Percentiles rank a stretch among this genome's conserved stretches.
Evolutionary conservation across 164 flowering plant species (phyloP).

Genomic region (Vitis amurensis): DNA sequence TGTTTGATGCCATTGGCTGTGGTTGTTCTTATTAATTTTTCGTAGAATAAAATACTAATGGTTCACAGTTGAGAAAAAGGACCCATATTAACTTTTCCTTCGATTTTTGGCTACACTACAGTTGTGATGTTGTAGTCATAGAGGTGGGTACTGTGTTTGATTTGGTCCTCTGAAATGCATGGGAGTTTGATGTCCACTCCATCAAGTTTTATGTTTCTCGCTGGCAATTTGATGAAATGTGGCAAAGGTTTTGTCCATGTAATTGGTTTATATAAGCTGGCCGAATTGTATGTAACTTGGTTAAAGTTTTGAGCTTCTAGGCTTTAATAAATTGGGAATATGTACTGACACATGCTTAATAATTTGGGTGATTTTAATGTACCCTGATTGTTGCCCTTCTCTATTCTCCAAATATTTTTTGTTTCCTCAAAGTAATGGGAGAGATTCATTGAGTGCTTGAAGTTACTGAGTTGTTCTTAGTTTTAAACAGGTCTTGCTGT

Average conservation of each 20-base stretch:
- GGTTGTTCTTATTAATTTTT: neutral
- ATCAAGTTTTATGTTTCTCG: too few species aligned
- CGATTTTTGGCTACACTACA: neutral
- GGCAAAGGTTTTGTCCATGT: neutral
- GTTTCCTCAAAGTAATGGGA: too few species aligned
- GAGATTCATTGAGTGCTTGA: too few species aligned
- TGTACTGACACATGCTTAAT: neutral
- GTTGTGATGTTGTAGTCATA: neutral
- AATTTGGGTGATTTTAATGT: neutral
- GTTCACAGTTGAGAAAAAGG: neutral
- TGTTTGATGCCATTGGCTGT: neutral
- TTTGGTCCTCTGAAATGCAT: neutral
- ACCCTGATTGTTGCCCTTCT: too few species aligned
- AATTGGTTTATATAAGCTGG: too few species aligned
- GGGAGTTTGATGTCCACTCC: too few species aligned
- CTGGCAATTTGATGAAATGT: too few species aligned
- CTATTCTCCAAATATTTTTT: too few species aligned
- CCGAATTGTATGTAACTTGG: too few species aligned
- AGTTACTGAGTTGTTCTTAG: neutral
- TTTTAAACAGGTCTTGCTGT: neutral
- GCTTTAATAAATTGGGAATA: too few species aligned
- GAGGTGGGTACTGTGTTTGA: neutral
- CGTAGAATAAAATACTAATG: neutral
- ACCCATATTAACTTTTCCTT: neutral
- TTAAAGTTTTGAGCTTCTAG: too few species aligned